A percentile compares a stretch with the other conserved stretches of the same genome.
phyloP scores from a whole-genome alignment of 2,329 filamentous ascomycete genomes.

The Colletotrichum chlorophyti region DNA sequence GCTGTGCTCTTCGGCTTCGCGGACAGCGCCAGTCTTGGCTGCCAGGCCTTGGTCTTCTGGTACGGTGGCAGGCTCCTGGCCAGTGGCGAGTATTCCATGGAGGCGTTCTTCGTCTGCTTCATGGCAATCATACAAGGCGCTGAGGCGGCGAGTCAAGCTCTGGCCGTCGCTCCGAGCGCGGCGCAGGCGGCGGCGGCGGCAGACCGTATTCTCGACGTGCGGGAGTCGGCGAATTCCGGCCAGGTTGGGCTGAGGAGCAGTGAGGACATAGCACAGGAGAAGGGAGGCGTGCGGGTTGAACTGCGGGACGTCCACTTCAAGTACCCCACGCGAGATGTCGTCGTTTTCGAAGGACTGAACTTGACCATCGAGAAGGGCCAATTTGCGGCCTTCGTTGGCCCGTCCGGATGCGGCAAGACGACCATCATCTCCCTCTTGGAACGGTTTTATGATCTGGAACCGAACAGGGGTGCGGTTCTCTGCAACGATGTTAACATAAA shows the following conservation, averaged over 20 bases:
- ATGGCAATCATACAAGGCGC: conserved; percentile 73
- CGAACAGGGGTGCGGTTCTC: conserved; percentile 51
- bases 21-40: conserved; percentile 43
- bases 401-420: conserved; percentile 76
- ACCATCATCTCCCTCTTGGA: conserved; percentile 70
- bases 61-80: conserved; percentile 40
- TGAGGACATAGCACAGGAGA: conserved; percentile 49
- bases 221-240: conserved; percentile 48
- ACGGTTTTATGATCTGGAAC: conserved; percentile 58
- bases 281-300: conserved; percentile 63
- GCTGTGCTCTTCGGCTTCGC: conserved; percentile 42
- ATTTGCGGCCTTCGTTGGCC: conserved; percentile 74
- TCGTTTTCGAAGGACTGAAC: conserved; percentile 66
- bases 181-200: conserved; percentile 65
- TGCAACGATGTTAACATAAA: conserved; percentile 42
- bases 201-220: conserved; percentile 63
- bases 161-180: conserved; percentile 71
- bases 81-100: conserved; percentile 40
- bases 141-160: conserved; percentile 70
- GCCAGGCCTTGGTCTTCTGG: conserved; percentile 64
- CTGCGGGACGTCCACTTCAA: conserved; percentile 64
- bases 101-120: conserved; percentile 65
- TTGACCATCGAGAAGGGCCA: conserved; percentile 72
- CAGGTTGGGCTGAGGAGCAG: conserved; percentile 34
- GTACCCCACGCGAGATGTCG: conserved; percentile 63